Percentiles rank a stretch among this genome's conserved stretches.
Evolutionary conservation across 2,329 filamentous ascomycete species (phyloP).

Genomic region (Colletotrichum tamarilloi): DNA sequence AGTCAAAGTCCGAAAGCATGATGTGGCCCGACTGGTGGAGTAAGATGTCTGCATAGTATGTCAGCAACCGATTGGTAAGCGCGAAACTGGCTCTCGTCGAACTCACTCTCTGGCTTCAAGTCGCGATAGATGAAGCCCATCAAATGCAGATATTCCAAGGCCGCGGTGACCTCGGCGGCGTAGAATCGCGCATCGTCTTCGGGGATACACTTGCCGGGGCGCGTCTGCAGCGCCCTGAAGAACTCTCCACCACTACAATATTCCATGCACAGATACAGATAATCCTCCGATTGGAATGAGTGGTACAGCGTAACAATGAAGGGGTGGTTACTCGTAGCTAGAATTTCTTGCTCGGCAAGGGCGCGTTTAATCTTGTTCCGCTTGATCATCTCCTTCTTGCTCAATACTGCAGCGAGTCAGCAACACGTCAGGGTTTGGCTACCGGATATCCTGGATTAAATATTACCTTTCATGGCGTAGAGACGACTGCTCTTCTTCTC

Average conservation of each 20-base stretch:
- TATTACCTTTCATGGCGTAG: conserved; percentile 97
- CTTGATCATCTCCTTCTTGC: conserved; percentile 99
- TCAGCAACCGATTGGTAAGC: conserved; percentile 33
- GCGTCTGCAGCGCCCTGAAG: conserved; percentile 94
- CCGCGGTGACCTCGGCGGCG: conserved; percentile 95
- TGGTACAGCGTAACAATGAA: conserved; percentile 99
- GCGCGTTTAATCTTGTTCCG: conserved; percentile 99
- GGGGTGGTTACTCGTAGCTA: conserved; percentile 97
- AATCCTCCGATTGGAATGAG: conserved; percentile 98
- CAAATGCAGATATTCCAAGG: conserved; percentile 94
- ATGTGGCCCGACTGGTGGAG: conserved; percentile 99
- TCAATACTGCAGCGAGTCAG: conserved; percentile 77
- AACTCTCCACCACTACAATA: conserved; percentile 99
- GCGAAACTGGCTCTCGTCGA: not conserved
- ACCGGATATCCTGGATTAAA: conserved; percentile 18
- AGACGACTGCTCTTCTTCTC: conserved; percentile 97
- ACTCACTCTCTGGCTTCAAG: conserved; percentile 95
- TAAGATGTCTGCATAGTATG: conserved; percentile 77
- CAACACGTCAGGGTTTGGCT: conserved; percentile 18
- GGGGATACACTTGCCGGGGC: conserved; percentile 95
- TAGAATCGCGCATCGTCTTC: conserved; percentile 98
- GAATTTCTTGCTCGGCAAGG: conserved; percentile 95
- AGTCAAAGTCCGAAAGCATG: conserved; percentile 98
- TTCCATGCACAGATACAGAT: conserved; percentile 99
- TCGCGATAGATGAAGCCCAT: conserved; percentile 99